phyloP scores from a whole-genome alignment of 805 yeast genomes.

The Phaffomyces antillensis region DNA sequence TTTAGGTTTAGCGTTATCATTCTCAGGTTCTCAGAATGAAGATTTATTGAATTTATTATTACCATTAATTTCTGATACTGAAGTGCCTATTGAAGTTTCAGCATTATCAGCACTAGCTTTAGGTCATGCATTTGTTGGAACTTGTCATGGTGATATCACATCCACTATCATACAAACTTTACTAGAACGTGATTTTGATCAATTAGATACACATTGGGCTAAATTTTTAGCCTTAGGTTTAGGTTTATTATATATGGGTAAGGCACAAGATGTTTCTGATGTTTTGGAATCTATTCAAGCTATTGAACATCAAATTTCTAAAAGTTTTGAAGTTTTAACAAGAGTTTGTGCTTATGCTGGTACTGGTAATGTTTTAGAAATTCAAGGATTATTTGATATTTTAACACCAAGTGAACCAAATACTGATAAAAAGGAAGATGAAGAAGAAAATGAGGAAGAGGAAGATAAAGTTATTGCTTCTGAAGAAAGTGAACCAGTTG shows the following conservation, averaged over 20 bases:
- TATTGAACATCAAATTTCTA: constrained; percentile 88
- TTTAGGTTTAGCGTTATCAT: constrained; percentile 88
- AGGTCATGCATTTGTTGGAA: constrained; percentile 93
- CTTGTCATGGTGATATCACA: constrained; percentile 90
- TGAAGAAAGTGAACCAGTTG: constrained; percentile 8
- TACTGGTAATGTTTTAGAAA: constrained; percentile 93
- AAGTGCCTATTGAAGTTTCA: constrained; percentile 68
- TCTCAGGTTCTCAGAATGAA: constrained; percentile 88
- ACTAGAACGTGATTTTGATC: constrained; percentile 74
- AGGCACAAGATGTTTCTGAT: constrained; percentile 89
- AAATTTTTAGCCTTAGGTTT: constrained; percentile 87
- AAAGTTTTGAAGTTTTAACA: constrained; percentile 81
- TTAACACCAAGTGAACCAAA: constrained; percentile 65
- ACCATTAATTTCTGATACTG: constrained; percentile 77
- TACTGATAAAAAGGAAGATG: constrained; percentile 47
- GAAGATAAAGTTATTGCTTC: constrained; percentile 16
- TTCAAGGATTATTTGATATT: constrained; percentile 85
- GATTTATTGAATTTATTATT: constrained; percentile 70
- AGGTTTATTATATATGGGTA: constrained; percentile 88
- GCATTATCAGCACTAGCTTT: constrained; percentile 85
- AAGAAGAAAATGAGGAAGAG: constrained; percentile 34
- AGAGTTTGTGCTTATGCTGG: constrained; percentile 95
- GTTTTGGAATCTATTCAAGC: constrained; percentile 92
- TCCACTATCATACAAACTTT: constrained; percentile 87
- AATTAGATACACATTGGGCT: constrained; percentile 79